These are phyloP conservation scores for Fusarium phyllophilum DNA, from an alignment of 2,329 filamentous ascomycete genomes.

Conservation along the genomic window DNA sequence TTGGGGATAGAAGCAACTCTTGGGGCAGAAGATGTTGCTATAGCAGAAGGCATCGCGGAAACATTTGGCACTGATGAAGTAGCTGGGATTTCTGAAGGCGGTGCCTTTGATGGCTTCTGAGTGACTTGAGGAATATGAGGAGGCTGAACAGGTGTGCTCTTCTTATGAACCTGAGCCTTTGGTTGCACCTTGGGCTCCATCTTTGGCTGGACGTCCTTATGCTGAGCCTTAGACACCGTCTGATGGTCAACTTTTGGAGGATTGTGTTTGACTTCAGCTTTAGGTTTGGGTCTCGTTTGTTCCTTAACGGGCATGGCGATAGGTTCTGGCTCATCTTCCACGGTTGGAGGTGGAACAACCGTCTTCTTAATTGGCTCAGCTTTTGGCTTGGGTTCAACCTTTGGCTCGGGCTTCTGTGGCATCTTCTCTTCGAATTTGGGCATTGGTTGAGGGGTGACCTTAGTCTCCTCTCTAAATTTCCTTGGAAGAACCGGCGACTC, in stretches of 20 bases:
- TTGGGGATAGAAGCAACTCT: background rate
- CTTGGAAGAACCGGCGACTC: background rate
- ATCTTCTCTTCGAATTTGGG: background rate
- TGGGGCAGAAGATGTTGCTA: background rate
- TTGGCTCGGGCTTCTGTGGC: background rate
- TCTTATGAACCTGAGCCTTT: background rate
- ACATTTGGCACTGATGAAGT: background rate
- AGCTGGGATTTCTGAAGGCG: background rate
- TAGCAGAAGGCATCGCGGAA: background rate
- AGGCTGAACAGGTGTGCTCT: background rate
- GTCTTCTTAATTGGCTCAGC: background rate
- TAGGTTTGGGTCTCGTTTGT: background rate
- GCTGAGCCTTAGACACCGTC: background rate
- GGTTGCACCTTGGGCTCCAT: background rate
- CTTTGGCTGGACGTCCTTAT: background rate
- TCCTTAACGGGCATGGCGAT: background rate
- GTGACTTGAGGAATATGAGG: background rate
- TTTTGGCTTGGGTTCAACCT: background rate
- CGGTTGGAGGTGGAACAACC: background rate
- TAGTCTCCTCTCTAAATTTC: background rate
- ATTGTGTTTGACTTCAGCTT: background rate
- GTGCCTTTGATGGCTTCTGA: background rate
- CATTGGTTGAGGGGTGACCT: background rate
- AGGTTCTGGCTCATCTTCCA: slow-evolving; percentile 5
- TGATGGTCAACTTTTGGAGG: background rate